A percentile compares a stretch with the other conserved stretches of the same genome.
These are phyloP conservation scores for Cyathus striatus DNA, from an alignment of 768 basidiomycete genomes.

Conservation along the genomic window DNA sequence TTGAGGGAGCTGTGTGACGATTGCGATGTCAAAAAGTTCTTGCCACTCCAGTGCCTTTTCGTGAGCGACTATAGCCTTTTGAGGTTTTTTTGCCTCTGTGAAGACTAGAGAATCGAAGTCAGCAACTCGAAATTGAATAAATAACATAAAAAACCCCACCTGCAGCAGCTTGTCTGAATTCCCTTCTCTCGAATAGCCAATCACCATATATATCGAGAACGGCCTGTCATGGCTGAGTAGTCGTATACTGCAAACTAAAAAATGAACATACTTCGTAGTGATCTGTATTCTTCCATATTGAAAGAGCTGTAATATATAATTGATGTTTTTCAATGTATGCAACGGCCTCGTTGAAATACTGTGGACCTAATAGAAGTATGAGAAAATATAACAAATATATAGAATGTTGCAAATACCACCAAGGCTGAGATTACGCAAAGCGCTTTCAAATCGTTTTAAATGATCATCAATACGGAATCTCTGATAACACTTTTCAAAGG, in stretches of 20 bases:
- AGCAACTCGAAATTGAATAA: slow-evolving; percentile 1
- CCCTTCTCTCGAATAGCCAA: slow-evolving; percentile 80
- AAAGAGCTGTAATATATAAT: slow-evolving; percentile 69
- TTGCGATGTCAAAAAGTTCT: slow-evolving; percentile 81
- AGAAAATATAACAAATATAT: background rate
- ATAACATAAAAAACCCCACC: slow-evolving; percentile 37
- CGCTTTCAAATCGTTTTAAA: slow-evolving; percentile 69
- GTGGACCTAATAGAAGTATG: slow-evolving; percentile 40
- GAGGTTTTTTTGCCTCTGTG: slow-evolving; percentile 51
- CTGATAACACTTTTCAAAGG: slow-evolving; percentile 78
- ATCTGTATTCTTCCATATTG: slow-evolving; percentile 66
- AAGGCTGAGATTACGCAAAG: slow-evolving; percentile 65
- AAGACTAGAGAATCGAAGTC: slow-evolving; percentile 49
- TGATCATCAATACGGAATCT: slow-evolving; percentile 91
- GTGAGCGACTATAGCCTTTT: slow-evolving; percentile 82
- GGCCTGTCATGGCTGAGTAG: slow-evolving; percentile 32
- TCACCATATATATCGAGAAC: slow-evolving; percentile 77
- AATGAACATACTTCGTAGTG: slow-evolving; percentile 48
- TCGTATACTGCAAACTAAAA: background rate
- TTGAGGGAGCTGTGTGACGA: slow-evolving; percentile 38
- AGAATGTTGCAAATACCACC: slow-evolving; percentile 49
- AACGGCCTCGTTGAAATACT: slow-evolving; percentile 74
- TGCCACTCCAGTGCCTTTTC: slow-evolving; percentile 89
- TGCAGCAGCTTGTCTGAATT: slow-evolving; percentile 79
- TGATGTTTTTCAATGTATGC: slow-evolving; percentile 75